Evolutionary conservation across 148 eudicot genomes (phyloP).

Genomic region (Dysphania ambrosioides): DNA sequence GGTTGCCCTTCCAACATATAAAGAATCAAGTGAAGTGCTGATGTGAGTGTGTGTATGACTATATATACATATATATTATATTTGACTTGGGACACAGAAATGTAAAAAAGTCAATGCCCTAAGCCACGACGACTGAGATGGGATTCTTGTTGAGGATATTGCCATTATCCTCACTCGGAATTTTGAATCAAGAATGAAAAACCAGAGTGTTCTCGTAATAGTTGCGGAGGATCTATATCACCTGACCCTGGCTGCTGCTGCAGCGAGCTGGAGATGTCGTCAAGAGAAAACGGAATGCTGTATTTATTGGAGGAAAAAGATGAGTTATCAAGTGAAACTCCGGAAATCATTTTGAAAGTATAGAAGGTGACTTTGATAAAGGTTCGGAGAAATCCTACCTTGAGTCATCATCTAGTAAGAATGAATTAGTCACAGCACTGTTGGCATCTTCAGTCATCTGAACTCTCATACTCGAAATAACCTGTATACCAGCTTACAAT

Average conservation of each 20-base stretch:
- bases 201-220: constrained; percentile 85
- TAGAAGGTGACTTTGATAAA: background rate
- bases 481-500: constrained; percentile 47
- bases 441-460: constrained; percentile 97
- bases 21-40: constrained; percentile 22
- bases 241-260: constrained; percentile 53
- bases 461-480: constrained; percentile 91
- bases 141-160: background rate
- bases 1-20: constrained; percentile 30
- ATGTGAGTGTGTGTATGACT: too few species aligned
- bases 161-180: constrained; percentile 31
- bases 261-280: constrained; percentile 85
- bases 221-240: constrained; percentile 78
- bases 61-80: constrained; percentile 26
- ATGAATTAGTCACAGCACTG: constrained; percentile 86
- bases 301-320: constrained; percentile 20
- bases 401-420: constrained; percentile 93
- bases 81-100: constrained; percentile 13
- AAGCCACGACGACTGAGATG: constrained; percentile 2
- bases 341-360: background rate
- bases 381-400: constrained; percentile 41
- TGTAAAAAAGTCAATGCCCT: constrained; percentile 2
- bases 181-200: constrained; percentile 75
- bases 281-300: constrained; percentile 95
- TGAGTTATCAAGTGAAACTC: background rate